Percentiles rank a stretch among this genome's conserved stretches.
Evolutionary conservation across 2,329 filamentous ascomycete species (phyloP).

Genomic region (Ambrosiella cleistominuta): DNA sequence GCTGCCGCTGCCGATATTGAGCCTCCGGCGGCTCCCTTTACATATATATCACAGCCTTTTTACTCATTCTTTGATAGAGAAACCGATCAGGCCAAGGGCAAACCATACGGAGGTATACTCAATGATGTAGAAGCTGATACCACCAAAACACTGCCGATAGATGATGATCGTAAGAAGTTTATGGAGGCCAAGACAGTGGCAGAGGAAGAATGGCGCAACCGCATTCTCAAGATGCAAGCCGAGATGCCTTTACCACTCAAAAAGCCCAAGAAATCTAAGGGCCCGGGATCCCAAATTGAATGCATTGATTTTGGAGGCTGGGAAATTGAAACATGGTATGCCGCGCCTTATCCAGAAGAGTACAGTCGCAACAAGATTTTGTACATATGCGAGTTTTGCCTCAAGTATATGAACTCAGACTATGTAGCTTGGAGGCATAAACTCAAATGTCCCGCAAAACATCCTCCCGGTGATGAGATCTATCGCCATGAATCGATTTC

Average conservation of each 20-base stretch:
- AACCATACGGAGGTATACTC: constrained; percentile 88
- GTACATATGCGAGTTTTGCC: constrained; percentile 98
- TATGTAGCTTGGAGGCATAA: constrained; percentile 98
- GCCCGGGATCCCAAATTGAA: constrained; percentile 88
- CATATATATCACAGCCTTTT: constrained; percentile 54
- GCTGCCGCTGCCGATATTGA: constrained; percentile 4
- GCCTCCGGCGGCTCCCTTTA: constrained; percentile 36
- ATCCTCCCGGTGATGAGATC: constrained; percentile 93
- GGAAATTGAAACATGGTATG: constrained; percentile 99
- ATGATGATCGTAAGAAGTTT: constrained; percentile 68
- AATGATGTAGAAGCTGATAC: constrained; percentile 83
- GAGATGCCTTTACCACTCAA: constrained; percentile 44
- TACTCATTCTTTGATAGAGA: constrained; percentile 83
- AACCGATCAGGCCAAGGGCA: constrained; percentile 72
- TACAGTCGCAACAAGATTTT: constrained; percentile 91
- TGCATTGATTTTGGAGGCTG: constrained; percentile 95
- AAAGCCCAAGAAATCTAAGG: constrained; percentile 57
- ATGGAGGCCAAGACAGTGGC: constrained; percentile 79
- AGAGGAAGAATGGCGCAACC: constrained; percentile 77
- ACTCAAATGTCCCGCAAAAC: constrained; percentile 87
- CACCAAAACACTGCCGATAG: constrained; percentile 64
- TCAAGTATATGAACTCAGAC: constrained; percentile 99
- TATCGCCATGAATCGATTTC: constrained; percentile 82
- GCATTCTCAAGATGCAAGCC: constrained; percentile 40
- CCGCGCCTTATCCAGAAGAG: constrained; percentile 92